Conservation (phyloP, 257 asterid genomes). For the Scutellaria baicalensis region DNA sequence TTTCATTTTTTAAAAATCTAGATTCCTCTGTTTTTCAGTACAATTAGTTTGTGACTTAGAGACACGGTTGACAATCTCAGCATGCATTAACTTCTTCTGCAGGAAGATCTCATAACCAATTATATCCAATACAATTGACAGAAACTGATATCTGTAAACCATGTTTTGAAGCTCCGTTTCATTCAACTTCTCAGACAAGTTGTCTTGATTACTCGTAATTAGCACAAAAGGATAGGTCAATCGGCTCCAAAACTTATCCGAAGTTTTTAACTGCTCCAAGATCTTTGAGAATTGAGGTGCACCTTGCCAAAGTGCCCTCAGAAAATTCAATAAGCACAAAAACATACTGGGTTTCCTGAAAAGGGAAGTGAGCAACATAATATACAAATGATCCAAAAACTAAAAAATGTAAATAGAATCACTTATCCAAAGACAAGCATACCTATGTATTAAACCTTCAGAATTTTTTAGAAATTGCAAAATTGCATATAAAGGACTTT, state of each 20-base stretch:
- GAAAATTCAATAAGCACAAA: conserved; percentile 51
- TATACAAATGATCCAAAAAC: neutral
- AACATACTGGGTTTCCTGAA: conserved; percentile 59
- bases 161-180: conserved; percentile 33
- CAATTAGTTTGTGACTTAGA: conserved; percentile 34
- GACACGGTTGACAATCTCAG: conserved; percentile 37
- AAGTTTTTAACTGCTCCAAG: conserved; percentile 54
- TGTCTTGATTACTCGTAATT: conserved; percentile 22
- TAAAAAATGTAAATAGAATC: conserved; percentile 1
- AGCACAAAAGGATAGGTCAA: conserved; percentile 45
- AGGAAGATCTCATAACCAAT: conserved; percentile 70
- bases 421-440: neutral
- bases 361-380: conserved; percentile 13
- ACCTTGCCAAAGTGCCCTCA: conserved; percentile 93
- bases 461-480: conserved; percentile 47
- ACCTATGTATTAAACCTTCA: conserved; percentile 65
- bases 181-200: conserved; percentile 29
- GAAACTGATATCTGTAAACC: conserved; percentile 47
- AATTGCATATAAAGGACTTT: conserved; percentile 35
- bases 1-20: conserved; percentile 16
- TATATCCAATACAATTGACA: conserved; percentile 58
- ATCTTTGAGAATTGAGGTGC: conserved; percentile 70
- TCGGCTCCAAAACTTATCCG: conserved; percentile 67
- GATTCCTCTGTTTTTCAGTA: conserved; percentile 24
- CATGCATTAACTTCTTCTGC: conserved; percentile 65